phyloP scores from a whole-genome alignment of 2,329 filamentous ascomycete species.

The Cladosporium cucumerinum region DNA sequence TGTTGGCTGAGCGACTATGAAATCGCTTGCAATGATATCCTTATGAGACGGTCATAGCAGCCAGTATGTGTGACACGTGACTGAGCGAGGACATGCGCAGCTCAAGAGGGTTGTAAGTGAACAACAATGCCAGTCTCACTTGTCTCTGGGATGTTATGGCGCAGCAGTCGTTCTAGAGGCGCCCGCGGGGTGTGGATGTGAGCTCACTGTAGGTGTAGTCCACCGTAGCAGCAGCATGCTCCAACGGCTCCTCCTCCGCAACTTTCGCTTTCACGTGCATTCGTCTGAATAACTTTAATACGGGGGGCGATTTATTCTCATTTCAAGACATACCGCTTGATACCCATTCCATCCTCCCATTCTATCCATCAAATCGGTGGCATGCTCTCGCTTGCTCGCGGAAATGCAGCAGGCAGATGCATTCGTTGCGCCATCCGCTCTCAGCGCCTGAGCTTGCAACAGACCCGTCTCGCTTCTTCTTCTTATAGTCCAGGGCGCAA shows the following conservation, averaged over 20 bases:
- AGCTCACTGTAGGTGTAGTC: background rate
- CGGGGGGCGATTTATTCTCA: background rate
- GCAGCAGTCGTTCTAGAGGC: background rate
- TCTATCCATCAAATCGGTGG: conserved; percentile 6
- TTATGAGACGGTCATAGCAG: conserved; percentile 8
- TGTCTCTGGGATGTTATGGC: background rate
- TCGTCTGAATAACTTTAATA: conserved; percentile 3
- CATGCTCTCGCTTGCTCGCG: conserved; percentile 19
- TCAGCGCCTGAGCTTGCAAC: conserved; percentile 27
- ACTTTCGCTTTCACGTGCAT: conserved; percentile 3
- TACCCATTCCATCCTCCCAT: background rate
- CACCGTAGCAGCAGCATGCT: background rate
- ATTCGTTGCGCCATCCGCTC: conserved; percentile 40
- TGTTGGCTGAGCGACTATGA: background rate
- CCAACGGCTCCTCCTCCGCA: conserved; percentile 5
- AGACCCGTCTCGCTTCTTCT: conserved; percentile 29
- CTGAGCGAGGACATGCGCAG: background rate
- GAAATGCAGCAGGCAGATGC: conserved; percentile 31
- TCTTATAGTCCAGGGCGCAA: background rate
- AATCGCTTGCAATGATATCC: background rate
- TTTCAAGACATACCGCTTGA: background rate
- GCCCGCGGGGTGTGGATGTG: background rate
- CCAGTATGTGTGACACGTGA: background rate
- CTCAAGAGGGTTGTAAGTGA: background rate
- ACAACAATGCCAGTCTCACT: background rate